phyloP scores from a whole-genome alignment of 1,139 yeast species.

The Saccharomyces hybrid region DNA sequence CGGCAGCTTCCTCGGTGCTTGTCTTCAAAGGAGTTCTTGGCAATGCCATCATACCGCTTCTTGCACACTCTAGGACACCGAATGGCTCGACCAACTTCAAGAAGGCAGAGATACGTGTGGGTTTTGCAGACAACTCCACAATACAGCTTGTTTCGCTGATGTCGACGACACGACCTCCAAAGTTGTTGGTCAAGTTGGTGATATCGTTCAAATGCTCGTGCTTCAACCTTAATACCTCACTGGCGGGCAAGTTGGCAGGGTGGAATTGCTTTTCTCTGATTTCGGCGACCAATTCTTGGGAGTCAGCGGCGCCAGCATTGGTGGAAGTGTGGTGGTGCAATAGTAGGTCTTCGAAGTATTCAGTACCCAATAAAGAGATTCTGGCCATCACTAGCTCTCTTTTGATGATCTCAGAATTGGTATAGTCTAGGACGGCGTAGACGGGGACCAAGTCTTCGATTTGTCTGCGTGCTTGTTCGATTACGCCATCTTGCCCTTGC shows the following conservation, averaged over 20 bases:
- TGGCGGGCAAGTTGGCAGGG: conserved; percentile 83
- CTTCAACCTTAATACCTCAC: conserved; percentile 91
- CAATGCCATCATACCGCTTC: conserved; percentile 98
- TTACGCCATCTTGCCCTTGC: conserved; percentile 90
- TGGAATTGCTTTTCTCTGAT: conserved; percentile 50
- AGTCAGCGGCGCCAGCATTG: conserved; percentile 18
- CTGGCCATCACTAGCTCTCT: conserved; percentile 88
- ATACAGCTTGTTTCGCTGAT: conserved; percentile 90
- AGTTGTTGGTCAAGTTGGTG: conserved; percentile 70
- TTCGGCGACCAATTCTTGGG: conserved; percentile 29
- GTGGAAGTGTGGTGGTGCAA: conserved; percentile 63
- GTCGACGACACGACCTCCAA: conserved; percentile 90
- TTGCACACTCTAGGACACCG: conserved; percentile 91
- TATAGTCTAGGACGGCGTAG: conserved; percentile 92
- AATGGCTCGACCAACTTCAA: conserved; percentile 88
- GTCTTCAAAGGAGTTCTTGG: conserved; percentile 82
- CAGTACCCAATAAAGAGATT: conserved; percentile 90
- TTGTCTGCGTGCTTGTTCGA: conserved; percentile 98
- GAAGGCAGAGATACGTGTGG: conserved; percentile 78
- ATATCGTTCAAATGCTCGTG: conserved; percentile 83
- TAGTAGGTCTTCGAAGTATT: conserved; percentile 89
- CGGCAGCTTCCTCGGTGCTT: conserved; percentile 45
- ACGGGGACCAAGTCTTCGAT: conserved; percentile 97
- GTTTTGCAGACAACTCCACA: conserved; percentile 91
- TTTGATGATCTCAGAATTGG: conserved; percentile 81